These are phyloP conservation scores for Symbiodinium natans DNA, from an alignment of 73 alveolate genomes.

Conservation along the genomic window DNA sequence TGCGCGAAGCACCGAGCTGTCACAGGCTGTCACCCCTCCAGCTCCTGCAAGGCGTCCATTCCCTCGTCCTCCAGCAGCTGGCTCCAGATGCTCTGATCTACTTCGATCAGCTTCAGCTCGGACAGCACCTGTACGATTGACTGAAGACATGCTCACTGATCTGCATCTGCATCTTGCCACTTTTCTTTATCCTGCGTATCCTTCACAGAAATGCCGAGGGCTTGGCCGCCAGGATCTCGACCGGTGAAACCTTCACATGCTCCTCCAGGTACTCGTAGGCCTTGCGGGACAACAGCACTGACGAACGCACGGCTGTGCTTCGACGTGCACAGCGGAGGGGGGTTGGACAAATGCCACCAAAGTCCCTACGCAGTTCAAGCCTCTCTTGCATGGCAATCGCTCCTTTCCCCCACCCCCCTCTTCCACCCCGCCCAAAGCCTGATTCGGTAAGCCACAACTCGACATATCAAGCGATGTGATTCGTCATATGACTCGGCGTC, in stretches of 20 bases:
- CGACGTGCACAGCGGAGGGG: background rate
- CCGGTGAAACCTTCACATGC: constrained; percentile 60
- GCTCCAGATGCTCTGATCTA: constrained; percentile 30
- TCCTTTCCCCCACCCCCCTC: no score
- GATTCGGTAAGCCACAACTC: background rate
- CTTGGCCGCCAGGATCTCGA: constrained; percentile 44
- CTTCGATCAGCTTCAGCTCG: constrained; percentile 41
- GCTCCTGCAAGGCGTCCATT: no score
- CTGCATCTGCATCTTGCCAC: no score
- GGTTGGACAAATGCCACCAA: background rate
- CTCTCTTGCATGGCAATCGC: no score
- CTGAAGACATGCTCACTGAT: background rate
- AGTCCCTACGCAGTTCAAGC: background rate
- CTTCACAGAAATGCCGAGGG: background rate
- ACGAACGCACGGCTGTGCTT: background rate
- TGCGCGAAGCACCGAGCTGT: background rate
- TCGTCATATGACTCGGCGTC: no score
- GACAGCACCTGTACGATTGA: background rate
- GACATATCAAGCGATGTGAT: background rate
- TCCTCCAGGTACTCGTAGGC: constrained; percentile 76
- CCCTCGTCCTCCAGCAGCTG: constrained; percentile 35
- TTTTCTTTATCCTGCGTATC: no score
- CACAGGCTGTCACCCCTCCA: background rate
- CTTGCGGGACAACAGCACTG: background rate
- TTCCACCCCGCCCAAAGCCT: background rate